These are phyloP conservation scores for Tremella fuciformis DNA, from an alignment of 768 basidiomycete species.

Conservation along the genomic window DNA sequence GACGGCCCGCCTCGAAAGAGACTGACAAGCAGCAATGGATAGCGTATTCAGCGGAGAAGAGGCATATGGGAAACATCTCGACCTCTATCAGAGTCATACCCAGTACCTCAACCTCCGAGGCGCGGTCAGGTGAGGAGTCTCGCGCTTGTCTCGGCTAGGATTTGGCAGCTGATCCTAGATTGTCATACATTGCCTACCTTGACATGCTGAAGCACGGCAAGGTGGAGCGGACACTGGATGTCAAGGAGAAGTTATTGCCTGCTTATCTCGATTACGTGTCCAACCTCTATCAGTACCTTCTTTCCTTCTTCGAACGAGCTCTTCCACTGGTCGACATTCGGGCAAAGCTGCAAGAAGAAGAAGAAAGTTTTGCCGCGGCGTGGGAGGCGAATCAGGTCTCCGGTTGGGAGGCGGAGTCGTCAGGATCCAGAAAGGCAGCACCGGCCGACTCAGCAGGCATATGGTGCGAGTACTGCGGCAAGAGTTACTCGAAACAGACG, in stretches of 20 bases:
- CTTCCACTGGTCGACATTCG: slow-evolving; percentile 78
- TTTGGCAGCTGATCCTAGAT: slow-evolving; percentile 49
- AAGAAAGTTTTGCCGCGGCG: slow-evolving; percentile 67
- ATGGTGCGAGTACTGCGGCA: slow-evolving; percentile 95
- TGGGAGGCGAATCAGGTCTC: slow-evolving; percentile 76
- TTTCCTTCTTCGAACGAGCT: slow-evolving; percentile 80
- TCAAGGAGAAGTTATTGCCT: slow-evolving; percentile 45
- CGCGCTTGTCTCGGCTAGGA: not conserved
- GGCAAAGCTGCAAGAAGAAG: slow-evolving; percentile 63
- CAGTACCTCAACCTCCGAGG: slow-evolving; percentile 86
- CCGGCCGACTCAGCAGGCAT: slow-evolving; percentile 61
- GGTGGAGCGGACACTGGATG: slow-evolving; percentile 52
- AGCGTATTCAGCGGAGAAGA: slow-evolving; percentile 92
- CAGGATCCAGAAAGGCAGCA: slow-evolving; percentile 58
- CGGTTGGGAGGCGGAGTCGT: slow-evolving; percentile 65
- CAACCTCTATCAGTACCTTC: slow-evolving; percentile 73
- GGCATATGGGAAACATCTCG: slow-evolving; percentile 88
- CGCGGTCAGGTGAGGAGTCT: slow-evolving; percentile 51
- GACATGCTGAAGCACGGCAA: slow-evolving; percentile 73
- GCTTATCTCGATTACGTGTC: slow-evolving; percentile 69
- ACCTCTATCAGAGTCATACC: slow-evolving; percentile 82
- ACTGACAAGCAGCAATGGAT: slow-evolving; percentile 47
- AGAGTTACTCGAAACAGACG: slow-evolving; percentile 91
- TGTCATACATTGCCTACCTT: slow-evolving; percentile 90
- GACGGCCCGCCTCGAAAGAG: not conserved